phyloP scores from a whole-genome alignment of 176 grass and related monocot genomes.

The Bonia amplexicaulis region DNA sequence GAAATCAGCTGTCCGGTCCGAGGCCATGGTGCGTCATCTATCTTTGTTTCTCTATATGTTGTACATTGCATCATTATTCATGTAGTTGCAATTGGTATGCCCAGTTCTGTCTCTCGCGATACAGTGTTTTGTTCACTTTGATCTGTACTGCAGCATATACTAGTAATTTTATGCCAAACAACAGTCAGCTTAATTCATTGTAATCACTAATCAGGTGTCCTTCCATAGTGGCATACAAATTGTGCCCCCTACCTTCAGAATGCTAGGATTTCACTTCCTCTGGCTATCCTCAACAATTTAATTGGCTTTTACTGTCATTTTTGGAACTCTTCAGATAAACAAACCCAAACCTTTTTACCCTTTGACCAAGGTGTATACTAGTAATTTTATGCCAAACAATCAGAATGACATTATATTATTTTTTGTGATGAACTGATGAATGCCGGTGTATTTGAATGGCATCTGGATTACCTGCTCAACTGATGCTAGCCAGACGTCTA shows the following conservation, averaged over 20 bases:
- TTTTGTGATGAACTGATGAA: slow-evolving; percentile 7
- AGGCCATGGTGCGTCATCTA: background rate
- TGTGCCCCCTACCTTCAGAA: background rate
- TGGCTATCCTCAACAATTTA: background rate
- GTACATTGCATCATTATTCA: background rate
- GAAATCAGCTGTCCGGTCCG: background rate
- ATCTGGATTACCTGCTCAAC: background rate
- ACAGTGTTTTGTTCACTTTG: background rate
- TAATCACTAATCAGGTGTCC: background rate
- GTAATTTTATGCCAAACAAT: background rate
- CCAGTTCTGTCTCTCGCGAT: background rate
- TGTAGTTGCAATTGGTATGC: background rate
- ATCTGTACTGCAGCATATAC: no score
- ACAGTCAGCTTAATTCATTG: background rate
- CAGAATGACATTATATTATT: background rate
- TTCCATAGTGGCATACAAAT: background rate
- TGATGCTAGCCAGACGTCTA: background rate
- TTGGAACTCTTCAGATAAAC: background rate
- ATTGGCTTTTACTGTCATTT: background rate
- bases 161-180: no score
- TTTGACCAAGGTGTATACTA: background rate
- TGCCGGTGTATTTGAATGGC: background rate
- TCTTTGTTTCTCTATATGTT: background rate
- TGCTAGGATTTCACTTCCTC: background rate
- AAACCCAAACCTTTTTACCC: background rate